Conservation (phyloP, 495 filamentous ascomycete genomes). For the Neurospora sp. region DNA sequence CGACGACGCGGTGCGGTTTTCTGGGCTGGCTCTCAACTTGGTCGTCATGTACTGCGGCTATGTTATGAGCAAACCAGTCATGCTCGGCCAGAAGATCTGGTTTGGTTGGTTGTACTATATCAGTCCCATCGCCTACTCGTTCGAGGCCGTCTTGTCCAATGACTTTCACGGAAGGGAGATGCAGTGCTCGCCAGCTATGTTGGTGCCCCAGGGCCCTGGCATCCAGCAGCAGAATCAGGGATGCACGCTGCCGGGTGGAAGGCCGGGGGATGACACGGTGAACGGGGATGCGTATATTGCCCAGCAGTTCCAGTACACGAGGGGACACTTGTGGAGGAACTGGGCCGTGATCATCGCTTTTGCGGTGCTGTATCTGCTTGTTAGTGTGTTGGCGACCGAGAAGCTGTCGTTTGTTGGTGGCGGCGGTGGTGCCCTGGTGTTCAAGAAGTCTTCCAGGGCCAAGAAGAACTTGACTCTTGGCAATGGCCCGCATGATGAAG, state of each 20-base stretch:
- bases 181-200: slow-evolving; percentile 35
- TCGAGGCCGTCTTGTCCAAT: slow-evolving; percentile 58
- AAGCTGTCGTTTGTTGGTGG: slow-evolving; percentile 35
- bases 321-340: slow-evolving; percentile 67
- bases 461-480: slow-evolving; percentile 20
- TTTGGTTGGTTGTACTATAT: slow-evolving; percentile 68
- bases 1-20: slow-evolving; percentile 43
- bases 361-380: slow-evolving; percentile 53
- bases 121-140: slow-evolving; percentile 67
- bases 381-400: slow-evolving; percentile 55
- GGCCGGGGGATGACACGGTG: slow-evolving; percentile 40
- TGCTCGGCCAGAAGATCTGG: slow-evolving; percentile 53
- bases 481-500: slow-evolving; percentile 24
- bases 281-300: slow-evolving; percentile 51
- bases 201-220: slow-evolving; percentile 53
- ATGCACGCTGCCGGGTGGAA: slow-evolving; percentile 49
- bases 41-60: slow-evolving; percentile 71
- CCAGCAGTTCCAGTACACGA: slow-evolving; percentile 47
- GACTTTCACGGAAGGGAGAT: slow-evolving; percentile 52
- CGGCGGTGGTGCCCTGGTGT: slow-evolving; percentile 20
- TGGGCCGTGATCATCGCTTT: slow-evolving; percentile 68
- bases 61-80: slow-evolving; percentile 55
- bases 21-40: slow-evolving; percentile 56
- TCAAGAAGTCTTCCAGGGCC: slow-evolving; percentile 21
- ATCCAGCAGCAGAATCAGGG: slow-evolving; percentile 41